These are phyloP conservation scores for Rhizophora apiculata DNA, from an alignment of 345 rosid genomes.

Conservation along the genomic window DNA sequence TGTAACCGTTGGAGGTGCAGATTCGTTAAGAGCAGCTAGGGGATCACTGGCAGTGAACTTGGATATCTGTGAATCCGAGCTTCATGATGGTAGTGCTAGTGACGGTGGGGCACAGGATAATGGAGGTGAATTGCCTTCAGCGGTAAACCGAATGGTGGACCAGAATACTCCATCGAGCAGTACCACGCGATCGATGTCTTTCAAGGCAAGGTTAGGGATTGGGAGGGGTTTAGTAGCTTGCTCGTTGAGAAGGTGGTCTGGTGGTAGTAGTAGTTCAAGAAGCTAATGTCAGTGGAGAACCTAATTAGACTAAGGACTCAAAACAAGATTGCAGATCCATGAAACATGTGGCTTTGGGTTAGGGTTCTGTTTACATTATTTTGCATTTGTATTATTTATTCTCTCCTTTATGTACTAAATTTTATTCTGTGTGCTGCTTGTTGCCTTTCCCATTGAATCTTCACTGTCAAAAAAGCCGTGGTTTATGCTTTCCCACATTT, in stretches of 20 bases:
- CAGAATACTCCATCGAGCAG: slow-evolving; percentile 40
- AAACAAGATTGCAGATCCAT: slow-evolving; percentile 1
- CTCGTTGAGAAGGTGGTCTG: slow-evolving; percentile 61
- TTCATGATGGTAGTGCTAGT: slow-evolving; percentile 46
- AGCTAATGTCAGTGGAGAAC: slow-evolving; percentile 11
- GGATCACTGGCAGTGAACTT: slow-evolving; percentile 54
- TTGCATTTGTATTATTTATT: slow-evolving; percentile 25
- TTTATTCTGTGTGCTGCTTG: slow-evolving; percentile 30
- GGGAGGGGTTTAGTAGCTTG: slow-evolving; percentile 76
- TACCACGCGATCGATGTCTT: slow-evolving; percentile 49
- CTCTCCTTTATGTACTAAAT: slow-evolving; percentile 26
- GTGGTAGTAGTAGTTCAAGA: slow-evolving; percentile 45
- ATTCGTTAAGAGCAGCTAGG: slow-evolving; percentile 44
- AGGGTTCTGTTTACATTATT: slow-evolving; percentile 21
- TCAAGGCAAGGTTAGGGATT: slow-evolving; percentile 61
- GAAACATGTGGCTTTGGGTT: slow-evolving; percentile 8
- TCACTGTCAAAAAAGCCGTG: slow-evolving; percentile 19
- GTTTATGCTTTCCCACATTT: not conserved
- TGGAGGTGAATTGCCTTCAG: slow-evolving; percentile 41
- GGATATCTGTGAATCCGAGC: slow-evolving; percentile 51
- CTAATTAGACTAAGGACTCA: slow-evolving; percentile 14
- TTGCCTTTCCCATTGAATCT: slow-evolving; percentile 29
- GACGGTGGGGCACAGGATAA: slow-evolving; percentile 54
- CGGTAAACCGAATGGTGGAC: slow-evolving; percentile 30
- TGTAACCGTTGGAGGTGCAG: slow-evolving; percentile 22